Conservation (phyloP, 1,139 yeast species). For the Candida sojae region DNA sequence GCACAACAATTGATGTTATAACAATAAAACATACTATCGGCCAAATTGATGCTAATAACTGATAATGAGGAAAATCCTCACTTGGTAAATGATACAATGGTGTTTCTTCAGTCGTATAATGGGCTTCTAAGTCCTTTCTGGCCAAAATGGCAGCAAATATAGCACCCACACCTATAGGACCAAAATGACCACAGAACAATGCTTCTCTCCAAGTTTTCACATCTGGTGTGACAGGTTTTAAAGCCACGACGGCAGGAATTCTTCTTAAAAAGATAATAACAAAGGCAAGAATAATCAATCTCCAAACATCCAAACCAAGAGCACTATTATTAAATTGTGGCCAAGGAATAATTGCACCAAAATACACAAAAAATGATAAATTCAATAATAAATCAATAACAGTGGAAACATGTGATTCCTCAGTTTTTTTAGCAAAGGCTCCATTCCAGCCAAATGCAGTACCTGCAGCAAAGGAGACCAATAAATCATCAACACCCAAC, state of each 20-base stretch:
- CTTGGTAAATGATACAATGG: conserved; percentile 60
- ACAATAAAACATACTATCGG: conserved; percentile 87
- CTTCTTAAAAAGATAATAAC: conserved; percentile 85
- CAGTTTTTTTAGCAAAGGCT: conserved; percentile 83
- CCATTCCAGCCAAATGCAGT: conserved; percentile 98
- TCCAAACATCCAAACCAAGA: conserved; percentile 81
- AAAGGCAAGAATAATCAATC: conserved; percentile 75
- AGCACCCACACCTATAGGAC: conserved; percentile 98
- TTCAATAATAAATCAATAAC: conserved; percentile 84
- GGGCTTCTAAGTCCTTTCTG: conserved; percentile 70
- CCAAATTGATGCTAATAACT: conserved; percentile 78
- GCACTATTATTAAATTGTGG: conserved; percentile 65
- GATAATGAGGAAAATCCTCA: conserved; percentile 59
- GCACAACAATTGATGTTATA: conserved; percentile 84
- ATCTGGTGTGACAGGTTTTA: conserved; percentile 88
- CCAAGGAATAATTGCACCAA: conserved; percentile 97
- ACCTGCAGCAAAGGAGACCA: conserved; percentile 95
- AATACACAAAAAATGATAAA: conserved; percentile 87
- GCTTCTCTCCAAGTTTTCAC: conserved; percentile 95
- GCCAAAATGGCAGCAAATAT: conserved; percentile 88
- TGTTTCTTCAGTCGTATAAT: conserved; percentile 56
- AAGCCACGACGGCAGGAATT: conserved; percentile 79
- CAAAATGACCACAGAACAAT: conserved; percentile 93
- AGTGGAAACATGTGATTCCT: conserved; percentile 89
- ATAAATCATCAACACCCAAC: conserved; percentile 87